phyloP scores from a whole-genome alignment of 768 basidiomycete species.

The Tephrocybe sp. region DNA sequence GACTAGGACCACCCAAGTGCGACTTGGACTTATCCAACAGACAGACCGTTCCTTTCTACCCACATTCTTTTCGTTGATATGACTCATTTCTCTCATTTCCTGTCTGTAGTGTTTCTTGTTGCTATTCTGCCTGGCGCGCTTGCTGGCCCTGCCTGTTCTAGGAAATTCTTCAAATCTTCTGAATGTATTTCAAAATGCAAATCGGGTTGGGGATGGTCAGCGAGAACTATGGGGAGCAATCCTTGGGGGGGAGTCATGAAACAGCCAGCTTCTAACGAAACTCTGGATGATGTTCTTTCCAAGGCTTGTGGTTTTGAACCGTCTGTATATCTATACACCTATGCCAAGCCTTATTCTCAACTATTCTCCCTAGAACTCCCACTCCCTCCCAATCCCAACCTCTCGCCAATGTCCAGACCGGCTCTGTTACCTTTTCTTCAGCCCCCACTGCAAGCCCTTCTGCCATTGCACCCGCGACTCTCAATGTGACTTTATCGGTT shows the following conservation, averaged over 20 bases:
- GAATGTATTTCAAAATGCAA: constrained; percentile 41
- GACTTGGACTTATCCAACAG: too few species aligned
- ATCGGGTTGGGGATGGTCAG: constrained; percentile 47
- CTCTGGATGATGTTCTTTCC: constrained; percentile 35
- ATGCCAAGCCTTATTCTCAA: not conserved
- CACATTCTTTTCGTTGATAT: constrained; percentile 31
- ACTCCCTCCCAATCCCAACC: constrained; percentile 17
- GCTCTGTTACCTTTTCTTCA: constrained; percentile 6
- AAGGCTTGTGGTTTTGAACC: constrained; percentile 40
- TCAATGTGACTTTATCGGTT: not conserved
- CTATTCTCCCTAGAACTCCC: constrained; percentile 10
- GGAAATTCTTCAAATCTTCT: constrained; percentile 31
- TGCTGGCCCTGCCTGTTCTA: constrained; percentile 48
- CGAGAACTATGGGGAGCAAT: constrained; percentile 50
- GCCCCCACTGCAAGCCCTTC: not conserved
- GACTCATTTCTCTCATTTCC: constrained; percentile 34
- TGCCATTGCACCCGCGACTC: not conserved
- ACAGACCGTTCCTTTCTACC: constrained; percentile 19
- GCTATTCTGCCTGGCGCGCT: constrained; percentile 35
- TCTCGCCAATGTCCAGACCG: constrained; percentile 14
- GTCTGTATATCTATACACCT: not conserved
- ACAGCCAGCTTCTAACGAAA: constrained; percentile 29
- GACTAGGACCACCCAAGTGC: constrained; percentile 6
- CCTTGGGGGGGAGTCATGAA: constrained; percentile 55
- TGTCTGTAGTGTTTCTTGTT: constrained; percentile 34